Evolutionary conservation across 2,329 filamentous ascomycete genomes (phyloP).

Genomic region (Fusarium tanahbumbuense): DNA sequence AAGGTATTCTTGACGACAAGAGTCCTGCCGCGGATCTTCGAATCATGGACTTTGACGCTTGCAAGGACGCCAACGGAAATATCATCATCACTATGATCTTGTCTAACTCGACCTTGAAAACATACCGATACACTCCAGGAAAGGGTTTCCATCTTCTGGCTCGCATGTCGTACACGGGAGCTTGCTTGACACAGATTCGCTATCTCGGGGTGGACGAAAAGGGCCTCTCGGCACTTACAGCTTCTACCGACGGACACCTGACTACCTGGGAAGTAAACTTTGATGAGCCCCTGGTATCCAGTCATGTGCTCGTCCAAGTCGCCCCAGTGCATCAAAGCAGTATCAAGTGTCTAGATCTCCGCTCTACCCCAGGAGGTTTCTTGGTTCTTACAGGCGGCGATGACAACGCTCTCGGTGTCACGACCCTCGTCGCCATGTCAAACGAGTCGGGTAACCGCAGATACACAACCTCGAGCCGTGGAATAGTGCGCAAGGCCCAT

Average conservation of each 20-base stretch:
- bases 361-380: constrained; percentile 47
- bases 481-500: constrained; percentile 66
- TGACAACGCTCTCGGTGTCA: constrained; percentile 81
- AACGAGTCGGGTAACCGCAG: constrained; percentile 25
- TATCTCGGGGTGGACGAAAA: constrained; percentile 53
- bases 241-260: constrained; percentile 84
- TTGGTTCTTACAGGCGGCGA: constrained; percentile 84
- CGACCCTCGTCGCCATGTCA: constrained; percentile 46
- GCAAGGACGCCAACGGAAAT: constrained; percentile 34
- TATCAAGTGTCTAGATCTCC: constrained; percentile 73
- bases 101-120: constrained; percentile 84
- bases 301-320: constrained; percentile 48
- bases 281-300: constrained; percentile 6
- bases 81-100: constrained; percentile 78
- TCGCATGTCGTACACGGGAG: constrained; percentile 72
- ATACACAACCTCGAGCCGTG: constrained; percentile 42
- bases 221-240: constrained; percentile 66
- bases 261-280: constrained; percentile 48
- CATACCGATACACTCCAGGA: constrained; percentile 61
- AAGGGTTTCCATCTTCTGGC: constrained; percentile 63
- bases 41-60: constrained; percentile 81
- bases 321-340: constrained; percentile 79
- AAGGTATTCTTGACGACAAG: constrained; percentile 65
- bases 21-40: constrained; percentile 74
- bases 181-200: constrained; percentile 77